Percentiles rank a stretch among this genome's conserved stretches.
phyloP scores from a whole-genome alignment of 345 rosid species.

The Salix purpurea region DNA sequence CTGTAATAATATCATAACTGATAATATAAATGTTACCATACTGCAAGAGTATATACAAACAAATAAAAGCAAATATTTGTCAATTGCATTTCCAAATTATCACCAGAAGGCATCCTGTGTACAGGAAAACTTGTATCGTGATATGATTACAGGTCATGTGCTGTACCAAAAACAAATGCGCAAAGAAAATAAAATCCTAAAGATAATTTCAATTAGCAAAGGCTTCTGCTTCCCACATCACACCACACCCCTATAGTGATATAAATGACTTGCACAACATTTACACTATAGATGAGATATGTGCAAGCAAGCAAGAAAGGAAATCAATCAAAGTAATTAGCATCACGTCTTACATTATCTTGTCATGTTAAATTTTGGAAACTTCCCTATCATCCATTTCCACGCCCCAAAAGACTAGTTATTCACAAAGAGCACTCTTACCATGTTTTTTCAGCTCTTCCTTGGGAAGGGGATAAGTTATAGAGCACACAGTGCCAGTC shows the following conservation, averaged over 20 bases:
- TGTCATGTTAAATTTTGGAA: background rate
- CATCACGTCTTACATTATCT: background rate
- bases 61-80: background rate
- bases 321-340: background rate
- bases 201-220: background rate
- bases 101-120: background rate
- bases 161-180: background rate
- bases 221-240: background rate
- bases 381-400: background rate
- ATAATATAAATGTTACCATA: background rate
- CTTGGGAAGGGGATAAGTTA: constrained; percentile 74
- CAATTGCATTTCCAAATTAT: background rate
- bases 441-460: constrained; percentile 70
- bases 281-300: background rate
- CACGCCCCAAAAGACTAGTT: background rate
- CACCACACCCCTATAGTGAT: background rate
- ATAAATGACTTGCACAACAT: background rate
- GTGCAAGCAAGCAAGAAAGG: background rate
- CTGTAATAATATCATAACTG: background rate
- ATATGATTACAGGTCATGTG: background rate
- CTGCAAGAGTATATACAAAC: background rate
- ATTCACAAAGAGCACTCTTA: constrained; percentile 24
- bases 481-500: constrained; percentile 70
- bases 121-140: background rate
- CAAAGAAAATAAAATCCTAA: background rate